Evolutionary conservation across 495 filamentous ascomycete species (phyloP), one percentile per base, ranked within the genome.

Genomic region (Penicillium daleae): DNA sequence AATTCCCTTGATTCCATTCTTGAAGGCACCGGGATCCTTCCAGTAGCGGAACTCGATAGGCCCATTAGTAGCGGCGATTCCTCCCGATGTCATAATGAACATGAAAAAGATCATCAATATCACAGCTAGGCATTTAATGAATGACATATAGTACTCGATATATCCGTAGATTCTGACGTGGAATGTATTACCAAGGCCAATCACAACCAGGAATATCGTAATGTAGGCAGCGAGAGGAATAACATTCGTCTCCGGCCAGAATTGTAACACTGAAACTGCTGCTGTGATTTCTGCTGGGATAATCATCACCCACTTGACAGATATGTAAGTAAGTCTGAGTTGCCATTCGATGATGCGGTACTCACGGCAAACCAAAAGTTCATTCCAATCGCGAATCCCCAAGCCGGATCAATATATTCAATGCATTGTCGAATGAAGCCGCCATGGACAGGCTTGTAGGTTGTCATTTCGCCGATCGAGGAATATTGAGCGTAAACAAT

Each of bases 21-120:
- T 74, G 56, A 74, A 70, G 0, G 71, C 71, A 4, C 71, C 69
- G 0, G 71, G 71, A 22, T 57, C 62, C 21, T 68, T 71, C 71
- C 71, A 74, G 32, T 70, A 74, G 4, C 50, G 55, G 52, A 74
- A 74, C 39, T 68, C 66, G 27, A 74, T 71, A 1, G 71, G 69
- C 0, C 71, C 71, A 22, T 68, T 58, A 1, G 71, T 71, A 17
- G 67, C 71, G 6, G 69, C 33, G 42, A 74, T 74, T 0, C 71
- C 69, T 8, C 71, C 71, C 1, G 69, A 74, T 8, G 71, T 71
- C 69, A 74, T 74, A 56, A 74, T 74, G 27, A 74, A 68, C 67
- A 74, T 66, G 57, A 74, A 74, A 53, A 63, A 74, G 4, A 74
- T 74, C 69, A 74, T 70, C 27, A 71, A 53, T 2, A 74, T 26